Evolutionary conservation across 2,329 filamentous ascomycete species (phyloP), one percentile per base, ranked within the genome.

Genomic region (Fusarium verticillioides): DNA sequence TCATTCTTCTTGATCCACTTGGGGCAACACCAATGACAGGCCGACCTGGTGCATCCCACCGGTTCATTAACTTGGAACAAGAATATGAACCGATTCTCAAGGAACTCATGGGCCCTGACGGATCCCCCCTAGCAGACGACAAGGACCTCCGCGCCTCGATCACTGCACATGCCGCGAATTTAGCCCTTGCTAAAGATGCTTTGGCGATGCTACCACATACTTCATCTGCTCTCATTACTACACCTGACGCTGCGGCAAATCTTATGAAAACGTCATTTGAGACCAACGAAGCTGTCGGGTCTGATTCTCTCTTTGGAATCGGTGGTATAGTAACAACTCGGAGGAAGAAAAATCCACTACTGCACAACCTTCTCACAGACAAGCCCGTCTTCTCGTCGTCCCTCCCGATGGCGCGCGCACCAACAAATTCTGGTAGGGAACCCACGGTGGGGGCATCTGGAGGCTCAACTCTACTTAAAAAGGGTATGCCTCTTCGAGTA

Each of bases 281-380:
- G 21, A 32, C 60, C 40, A 61, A 40, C 36, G 63, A 71, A 76
- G 58, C 71, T 64, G 59, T 63, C 63, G 67, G 85, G 90, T 66
- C 85, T 85, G 64, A 90, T 88, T 60, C 86, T 88, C 81, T 84
- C 87, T 81, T 79, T 72, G 82, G 82, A 2, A 83, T 85, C 26
- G 83, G 86, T 5, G 84, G 83, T 34, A 87, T 87, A 68, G 88
- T 90, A 7, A 86, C 85, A 28, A 90, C 88, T 1, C 83, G 88
- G 64, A 85, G 84, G 52, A 86, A 85, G 63, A 87, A 88, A 78
- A 99, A 99, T 77, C 95, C 95, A 0, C 85, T 99, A 4, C 96
- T 99, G 50, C 95, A 99, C 82, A 98, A 98, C 77, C 89, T 99
- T 3, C 88, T 99, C 15, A 99, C 96, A 4, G 96, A 99, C 83